Evolutionary conservation across 305 asterid species (phyloP).

Genomic region (Solanum hybrid): DNA sequence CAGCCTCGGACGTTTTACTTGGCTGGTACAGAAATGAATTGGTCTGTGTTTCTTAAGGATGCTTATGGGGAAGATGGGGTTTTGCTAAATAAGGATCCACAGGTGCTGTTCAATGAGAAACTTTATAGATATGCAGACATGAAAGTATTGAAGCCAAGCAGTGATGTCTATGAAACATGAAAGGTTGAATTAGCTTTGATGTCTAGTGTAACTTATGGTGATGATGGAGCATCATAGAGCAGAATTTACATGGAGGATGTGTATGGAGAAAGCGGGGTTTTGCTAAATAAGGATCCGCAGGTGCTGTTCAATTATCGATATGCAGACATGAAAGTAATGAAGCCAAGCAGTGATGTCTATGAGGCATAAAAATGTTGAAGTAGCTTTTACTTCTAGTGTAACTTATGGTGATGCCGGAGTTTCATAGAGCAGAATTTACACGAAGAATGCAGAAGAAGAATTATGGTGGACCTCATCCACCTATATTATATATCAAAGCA

Average conservation of each 20-base stretch:
- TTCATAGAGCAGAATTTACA: neutral
- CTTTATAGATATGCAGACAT: constrained; percentile 50
- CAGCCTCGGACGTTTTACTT: constrained; percentile 77
- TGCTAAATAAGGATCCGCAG: constrained; percentile 57
- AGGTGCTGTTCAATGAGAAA: constrained; percentile 55
- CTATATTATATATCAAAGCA: neutral
- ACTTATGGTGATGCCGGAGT: neutral
- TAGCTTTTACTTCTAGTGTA: neutral
- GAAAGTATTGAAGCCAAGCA: constrained; percentile 30
- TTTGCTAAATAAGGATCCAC: constrained; percentile 66
- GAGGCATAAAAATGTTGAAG: neutral
- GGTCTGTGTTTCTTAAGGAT: constrained; percentile 88
- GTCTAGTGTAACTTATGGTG: neutral
- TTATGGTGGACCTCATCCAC: neutral
- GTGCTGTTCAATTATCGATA: constrained; percentile 2
- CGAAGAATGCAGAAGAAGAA: neutral
- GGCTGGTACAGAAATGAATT: constrained; percentile 94
- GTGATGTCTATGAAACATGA: neutral
- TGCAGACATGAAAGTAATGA: constrained; percentile 42
- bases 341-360: constrained; percentile 6
- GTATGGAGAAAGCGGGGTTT: constrained; percentile 56
- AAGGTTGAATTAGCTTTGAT: neutral
- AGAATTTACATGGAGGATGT: constrained; percentile 36
- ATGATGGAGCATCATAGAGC: neutral
- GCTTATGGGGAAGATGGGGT: constrained; percentile 63